phyloP scores from a whole-genome alignment of 176 grass and related monocot genomes.

The Aegilops bicornis region DNA sequence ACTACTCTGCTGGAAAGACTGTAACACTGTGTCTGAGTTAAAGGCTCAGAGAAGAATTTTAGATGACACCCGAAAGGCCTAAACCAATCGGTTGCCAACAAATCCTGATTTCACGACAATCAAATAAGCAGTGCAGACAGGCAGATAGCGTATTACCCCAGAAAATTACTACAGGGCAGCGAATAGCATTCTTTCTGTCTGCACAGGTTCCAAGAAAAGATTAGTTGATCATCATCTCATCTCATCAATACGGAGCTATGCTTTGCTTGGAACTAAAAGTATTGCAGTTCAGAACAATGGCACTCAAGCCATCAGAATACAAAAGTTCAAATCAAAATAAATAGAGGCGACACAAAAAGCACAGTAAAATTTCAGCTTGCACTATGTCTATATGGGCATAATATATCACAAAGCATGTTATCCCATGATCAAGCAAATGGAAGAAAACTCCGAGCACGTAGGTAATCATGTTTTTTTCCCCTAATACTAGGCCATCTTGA shows the following conservation, averaged over 20 bases:
- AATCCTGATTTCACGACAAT: not conserved
- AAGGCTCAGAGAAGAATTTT: not conserved
- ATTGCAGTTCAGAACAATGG: constrained; percentile 1
- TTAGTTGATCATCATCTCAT: not conserved
- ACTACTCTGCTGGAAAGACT: not conserved
- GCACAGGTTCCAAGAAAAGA: not conserved
- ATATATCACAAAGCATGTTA: not conserved
- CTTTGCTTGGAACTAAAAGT: not conserved
- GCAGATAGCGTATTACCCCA: not conserved
- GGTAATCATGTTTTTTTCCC: not conserved
- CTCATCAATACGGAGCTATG: not conserved
- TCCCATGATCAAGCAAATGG: constrained; percentile 1
- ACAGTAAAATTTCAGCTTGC: not conserved
- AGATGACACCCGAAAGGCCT: not conserved
- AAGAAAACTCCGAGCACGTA: not conserved
- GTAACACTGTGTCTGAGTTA: not conserved
- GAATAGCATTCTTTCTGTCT: not conserved
- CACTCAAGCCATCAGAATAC: not conserved
- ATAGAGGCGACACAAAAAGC: not conserved
- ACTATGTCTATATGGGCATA: not conserved
- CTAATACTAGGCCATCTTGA: not conserved
- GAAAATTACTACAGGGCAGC: not conserved
- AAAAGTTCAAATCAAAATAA: not conserved
- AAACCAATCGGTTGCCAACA: not conserved
- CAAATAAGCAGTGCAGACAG: not conserved